These are phyloP conservation scores for Quillaja saponaria DNA, from an alignment of 306 rosid species.

Conservation along the genomic window DNA sequence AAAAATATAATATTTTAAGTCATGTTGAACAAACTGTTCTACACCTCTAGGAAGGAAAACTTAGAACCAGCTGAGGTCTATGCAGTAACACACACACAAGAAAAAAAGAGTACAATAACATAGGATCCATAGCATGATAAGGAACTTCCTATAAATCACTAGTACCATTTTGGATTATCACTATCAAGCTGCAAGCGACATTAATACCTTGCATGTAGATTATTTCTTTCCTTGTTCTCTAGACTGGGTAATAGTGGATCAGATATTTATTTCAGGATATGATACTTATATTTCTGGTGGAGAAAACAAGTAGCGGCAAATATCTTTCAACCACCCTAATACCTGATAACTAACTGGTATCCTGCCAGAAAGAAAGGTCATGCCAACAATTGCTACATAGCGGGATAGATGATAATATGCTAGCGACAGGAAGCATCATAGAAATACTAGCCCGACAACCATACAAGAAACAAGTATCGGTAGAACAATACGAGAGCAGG, in stretches of 20 bases:
- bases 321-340: not conserved
- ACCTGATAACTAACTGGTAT: not conserved
- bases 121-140: too few species aligned
- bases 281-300: not conserved
- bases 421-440: not conserved
- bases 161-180: too few species aligned
- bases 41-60: too few species aligned
- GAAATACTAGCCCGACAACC: not conserved
- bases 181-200: too few species aligned
- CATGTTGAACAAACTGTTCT: too few species aligned
- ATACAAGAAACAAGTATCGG: constrained; percentile 10
- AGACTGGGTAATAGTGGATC: not conserved
- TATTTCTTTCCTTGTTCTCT: not conserved
- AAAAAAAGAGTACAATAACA: too few species aligned
- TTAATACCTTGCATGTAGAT: not conserved
- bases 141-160: too few species aligned
- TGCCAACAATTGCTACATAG: constrained; percentile 1
- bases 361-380: not conserved
- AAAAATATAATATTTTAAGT: too few species aligned
- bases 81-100: too few species aligned
- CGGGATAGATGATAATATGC: not conserved
- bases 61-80: too few species aligned
- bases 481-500: not conserved
- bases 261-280: not conserved
- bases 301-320: not conserved